Conservation (phyloP, 768 basidiomycete species). For the Boletus rex-veris region DNA sequence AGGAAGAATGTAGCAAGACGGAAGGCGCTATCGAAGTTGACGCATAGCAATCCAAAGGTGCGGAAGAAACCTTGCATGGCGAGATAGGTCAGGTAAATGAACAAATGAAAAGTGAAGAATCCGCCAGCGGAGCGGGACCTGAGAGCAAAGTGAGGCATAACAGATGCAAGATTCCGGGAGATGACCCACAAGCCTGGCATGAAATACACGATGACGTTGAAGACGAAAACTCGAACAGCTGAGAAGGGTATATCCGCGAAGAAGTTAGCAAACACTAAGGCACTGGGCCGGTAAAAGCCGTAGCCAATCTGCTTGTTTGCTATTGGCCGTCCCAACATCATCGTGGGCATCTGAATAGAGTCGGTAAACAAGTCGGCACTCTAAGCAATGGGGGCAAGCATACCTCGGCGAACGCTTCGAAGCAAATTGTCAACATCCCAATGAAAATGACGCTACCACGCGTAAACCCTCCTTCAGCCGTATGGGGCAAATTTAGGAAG, state of each 20-base stretch:
- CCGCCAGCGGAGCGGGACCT: conserved; percentile 36
- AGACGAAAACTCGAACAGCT: conserved; percentile 52
- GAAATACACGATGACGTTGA: conserved; percentile 68
- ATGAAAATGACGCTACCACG: conserved; percentile 79
- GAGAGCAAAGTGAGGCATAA: conserved; percentile 2
- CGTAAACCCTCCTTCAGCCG: conserved; percentile 82
- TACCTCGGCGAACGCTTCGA: conserved; percentile 73
- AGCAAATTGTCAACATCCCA: conserved; percentile 60
- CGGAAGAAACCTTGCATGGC: conserved; percentile 86
- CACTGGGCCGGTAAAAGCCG: conserved; percentile 64
- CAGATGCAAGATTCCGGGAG: conserved; percentile 21
- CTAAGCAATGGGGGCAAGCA: conserved; percentile 14
- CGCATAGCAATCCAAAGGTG: conserved; percentile 56
- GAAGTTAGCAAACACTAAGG: conserved; percentile 62
- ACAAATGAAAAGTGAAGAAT: conserved; percentile 61
- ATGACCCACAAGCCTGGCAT: conserved; percentile 48
- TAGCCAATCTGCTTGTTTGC: conserved; percentile 64
- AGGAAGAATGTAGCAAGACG: conserved; percentile 64
- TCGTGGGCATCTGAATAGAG: conserved; percentile 53
- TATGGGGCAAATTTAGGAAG: conserved; percentile 68
- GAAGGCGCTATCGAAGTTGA: conserved; percentile 52
- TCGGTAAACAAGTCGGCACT: conserved; percentile 1
- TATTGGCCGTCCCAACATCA: conserved; percentile 80
- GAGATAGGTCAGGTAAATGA: conserved; percentile 62
- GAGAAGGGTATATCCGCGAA: conserved; percentile 70